A percentile compares a stretch with the other conserved stretches of the same genome.
Evolutionary conservation across 805 yeast species (phyloP).

Genomic region (Candida coquimbonensis): DNA sequence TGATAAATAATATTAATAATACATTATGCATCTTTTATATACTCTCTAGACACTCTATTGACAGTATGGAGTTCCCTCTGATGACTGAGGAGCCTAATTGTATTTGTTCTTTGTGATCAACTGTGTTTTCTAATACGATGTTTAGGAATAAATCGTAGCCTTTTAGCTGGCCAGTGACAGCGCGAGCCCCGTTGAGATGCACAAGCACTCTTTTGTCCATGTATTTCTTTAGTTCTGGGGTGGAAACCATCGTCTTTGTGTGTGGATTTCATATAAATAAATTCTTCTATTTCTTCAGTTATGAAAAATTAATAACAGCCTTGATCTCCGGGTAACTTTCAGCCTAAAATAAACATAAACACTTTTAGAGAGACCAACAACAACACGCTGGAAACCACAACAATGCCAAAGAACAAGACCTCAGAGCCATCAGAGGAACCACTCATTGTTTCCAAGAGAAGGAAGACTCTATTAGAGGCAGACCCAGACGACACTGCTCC

Average conservation of each 20-base stretch:
- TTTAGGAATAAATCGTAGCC: constrained; percentile 79
- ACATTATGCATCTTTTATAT: constrained; percentile 9
- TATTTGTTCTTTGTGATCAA: constrained; percentile 35
- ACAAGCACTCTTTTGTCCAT: constrained; percentile 70
- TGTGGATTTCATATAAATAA: neutral
- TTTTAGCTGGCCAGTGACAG: constrained; percentile 69
- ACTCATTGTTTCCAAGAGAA: neutral
- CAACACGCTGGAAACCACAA: too few relatives aligned
- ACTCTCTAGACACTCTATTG: constrained; percentile 43
- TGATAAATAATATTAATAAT: constrained; percentile 3
- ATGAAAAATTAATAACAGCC: too few relatives aligned
- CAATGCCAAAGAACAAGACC: too few relatives aligned
- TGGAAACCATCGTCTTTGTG: constrained; percentile 40
- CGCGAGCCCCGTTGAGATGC: constrained; percentile 72
- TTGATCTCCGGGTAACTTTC: neutral
- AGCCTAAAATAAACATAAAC: too few relatives aligned
- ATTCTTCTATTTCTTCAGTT: neutral
- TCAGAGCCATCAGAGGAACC: neutral
- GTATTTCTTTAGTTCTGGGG: constrained; percentile 58
- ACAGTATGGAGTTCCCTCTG: constrained; percentile 72
- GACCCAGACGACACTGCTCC: neutral
- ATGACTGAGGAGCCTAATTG: constrained; percentile 65
- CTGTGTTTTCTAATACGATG: constrained; percentile 63
- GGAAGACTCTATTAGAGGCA: neutral
- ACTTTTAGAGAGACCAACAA: too few relatives aligned